Evolutionary conservation across 2,329 filamentous ascomycete genomes (phyloP), one percentile per base, ranked within the genome.

Genomic region (Aureobasidium leucospermi): DNA sequence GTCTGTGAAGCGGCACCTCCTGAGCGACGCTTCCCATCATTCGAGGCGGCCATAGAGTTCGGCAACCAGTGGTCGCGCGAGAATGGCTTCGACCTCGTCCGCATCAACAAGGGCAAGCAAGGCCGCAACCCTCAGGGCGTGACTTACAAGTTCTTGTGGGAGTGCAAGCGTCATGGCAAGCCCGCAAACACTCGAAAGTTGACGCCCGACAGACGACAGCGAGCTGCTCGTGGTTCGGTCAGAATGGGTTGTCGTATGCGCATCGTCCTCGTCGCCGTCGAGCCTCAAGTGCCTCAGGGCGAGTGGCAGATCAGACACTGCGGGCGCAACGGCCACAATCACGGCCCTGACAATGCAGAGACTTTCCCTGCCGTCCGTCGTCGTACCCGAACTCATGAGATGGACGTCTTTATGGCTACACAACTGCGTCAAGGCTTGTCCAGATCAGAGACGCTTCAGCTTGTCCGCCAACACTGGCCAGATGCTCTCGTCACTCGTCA

Each of bases 41-140:
- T 58, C 28, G 39, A 58, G 16, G 55, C 55, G 11, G 55, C 55
- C 36, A 58, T 58, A 39, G 55, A 58, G 4, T 58, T 32, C 16
- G 55, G 55, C 28, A 58, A 58, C n/a, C 34, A 42, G 28, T 58
- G 55, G 55, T 58, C 55, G 34, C 55, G 55, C 13, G 55, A 58
- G 2, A 58, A 47, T 9, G 55, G 55, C 55, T 58, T 58, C 29
- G 55, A 58, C 55, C 45, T 58, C 2, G 55, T 58, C 6, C 55
- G 55, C 28, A 58, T 58, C 55, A 58, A 58, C 45, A 58, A 58
- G n/a, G 55, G 55, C 32, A 58, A 58, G 55, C 55, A 58, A 42
- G 55, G 55, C 16, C 55, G 43, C 45, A 58, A 58, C n/a, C 45
- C 55, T 10, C 43, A 58, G 28, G 55, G 55, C 11, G 55, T 58